Conservation (phyloP, 2,329 filamentous ascomycete species). For the Ophiostoma quercus region DNA sequence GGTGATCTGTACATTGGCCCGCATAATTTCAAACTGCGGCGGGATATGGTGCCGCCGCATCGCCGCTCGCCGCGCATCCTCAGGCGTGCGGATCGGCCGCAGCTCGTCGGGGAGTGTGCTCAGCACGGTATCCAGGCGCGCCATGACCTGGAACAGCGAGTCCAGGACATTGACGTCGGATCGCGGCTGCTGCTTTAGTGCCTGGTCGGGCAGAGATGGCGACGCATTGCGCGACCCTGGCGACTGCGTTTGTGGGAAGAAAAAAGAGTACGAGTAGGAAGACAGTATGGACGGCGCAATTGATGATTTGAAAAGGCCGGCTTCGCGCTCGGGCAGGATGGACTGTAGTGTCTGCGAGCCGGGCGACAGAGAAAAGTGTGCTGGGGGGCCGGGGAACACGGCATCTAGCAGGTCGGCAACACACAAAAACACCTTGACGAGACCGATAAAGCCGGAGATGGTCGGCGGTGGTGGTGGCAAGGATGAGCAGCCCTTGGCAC, state of each 20-base stretch:
- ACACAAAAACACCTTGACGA: conserved; percentile 29
- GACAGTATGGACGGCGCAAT: background rate
- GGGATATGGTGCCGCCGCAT: conserved; percentile 5
- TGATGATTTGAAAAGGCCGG: background rate
- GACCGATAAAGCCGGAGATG: conserved; percentile 28
- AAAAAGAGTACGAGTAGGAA: conserved; percentile 7
- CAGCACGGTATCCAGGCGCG: conserved; percentile 13
- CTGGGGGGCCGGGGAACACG: conserved; percentile 23
- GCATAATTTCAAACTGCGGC: conserved; percentile 29
- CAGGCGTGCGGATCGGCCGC: conserved; percentile 13
- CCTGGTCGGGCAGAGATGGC: background rate
- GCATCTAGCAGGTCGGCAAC: conserved; percentile 24
- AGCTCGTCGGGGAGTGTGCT: conserved; percentile 18
- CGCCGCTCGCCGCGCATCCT: conserved; percentile 8
- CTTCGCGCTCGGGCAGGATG: background rate
- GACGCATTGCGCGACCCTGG: background rate
- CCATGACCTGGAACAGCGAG: conserved; percentile 19
- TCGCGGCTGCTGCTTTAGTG: background rate
- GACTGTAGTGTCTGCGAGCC: conserved; percentile 14
- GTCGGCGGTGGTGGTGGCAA: conserved; percentile 15
- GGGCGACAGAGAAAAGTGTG: conserved; percentile 17
- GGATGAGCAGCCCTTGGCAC: background rate
- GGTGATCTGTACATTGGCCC: conserved; percentile 30
- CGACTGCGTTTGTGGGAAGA: conserved; percentile 4
- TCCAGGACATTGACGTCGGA: conserved; percentile 15